Evolutionary conservation across 2,329 filamentous ascomycete genomes (phyloP).

Genomic region (Colletotrichum sp.): DNA sequence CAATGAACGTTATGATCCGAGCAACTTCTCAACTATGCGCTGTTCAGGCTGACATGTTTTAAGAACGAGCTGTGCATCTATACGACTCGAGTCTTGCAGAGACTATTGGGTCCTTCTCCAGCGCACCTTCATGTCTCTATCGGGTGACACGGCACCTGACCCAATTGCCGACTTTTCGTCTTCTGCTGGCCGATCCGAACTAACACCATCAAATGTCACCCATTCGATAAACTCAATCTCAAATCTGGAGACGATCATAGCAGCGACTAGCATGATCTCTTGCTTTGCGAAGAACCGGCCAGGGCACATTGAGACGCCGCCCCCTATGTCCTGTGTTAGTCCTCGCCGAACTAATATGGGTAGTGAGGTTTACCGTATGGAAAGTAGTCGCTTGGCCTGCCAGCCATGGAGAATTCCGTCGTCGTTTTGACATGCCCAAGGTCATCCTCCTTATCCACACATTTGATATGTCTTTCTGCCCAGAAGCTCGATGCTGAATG

Average conservation of each 20-base stretch:
- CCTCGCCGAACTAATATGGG: too few species aligned
- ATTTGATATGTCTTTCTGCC: too few species aligned
- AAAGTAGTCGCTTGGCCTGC: too few species aligned
- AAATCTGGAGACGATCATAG: not conserved
- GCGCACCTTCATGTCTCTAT: not conserved
- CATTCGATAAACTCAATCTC: not conserved
- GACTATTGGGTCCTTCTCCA: not conserved
- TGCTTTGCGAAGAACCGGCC: not conserved
- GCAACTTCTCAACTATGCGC: not conserved
- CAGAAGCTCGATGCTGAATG: too few species aligned
- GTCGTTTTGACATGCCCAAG: too few species aligned
- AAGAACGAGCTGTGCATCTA: not conserved
- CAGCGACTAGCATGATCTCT: not conserved
- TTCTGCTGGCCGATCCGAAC: not conserved
- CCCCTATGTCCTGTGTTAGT: not conserved
- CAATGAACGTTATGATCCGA: not conserved
- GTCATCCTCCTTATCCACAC: too few species aligned
- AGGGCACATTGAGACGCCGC: not conserved
- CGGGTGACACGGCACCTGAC: not conserved
- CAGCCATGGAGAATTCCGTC: too few species aligned
- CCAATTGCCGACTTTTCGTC: not conserved
- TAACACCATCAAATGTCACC: not conserved
- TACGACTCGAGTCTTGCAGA: not conserved
- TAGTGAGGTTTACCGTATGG: too few species aligned
- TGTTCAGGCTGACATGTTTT: not conserved